phyloP scores from a whole-genome alignment of 257 asterid species.

The Schizonepeta tenuifolia region DNA sequence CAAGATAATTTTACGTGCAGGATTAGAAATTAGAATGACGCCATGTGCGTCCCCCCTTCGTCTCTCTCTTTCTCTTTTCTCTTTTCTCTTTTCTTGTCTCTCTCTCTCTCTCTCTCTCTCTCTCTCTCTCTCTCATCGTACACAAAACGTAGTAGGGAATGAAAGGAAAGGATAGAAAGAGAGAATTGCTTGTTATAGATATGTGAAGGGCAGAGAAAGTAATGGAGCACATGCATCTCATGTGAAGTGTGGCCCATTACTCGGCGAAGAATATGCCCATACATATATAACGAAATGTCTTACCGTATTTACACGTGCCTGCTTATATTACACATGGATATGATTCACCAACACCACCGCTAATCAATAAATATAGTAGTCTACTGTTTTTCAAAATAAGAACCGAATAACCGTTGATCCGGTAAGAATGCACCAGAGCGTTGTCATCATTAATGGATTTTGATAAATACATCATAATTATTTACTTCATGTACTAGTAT shows the following conservation, averaged over 20 bases:
- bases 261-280: conserved; percentile 13
- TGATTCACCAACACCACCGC: not conserved
- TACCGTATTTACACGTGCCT: not conserved
- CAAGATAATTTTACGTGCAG: not conserved
- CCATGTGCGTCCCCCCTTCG: not conserved
- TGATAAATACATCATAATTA: no score
- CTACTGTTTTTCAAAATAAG: no score
- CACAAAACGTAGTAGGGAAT: no score
- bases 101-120: conserved; percentile 5
- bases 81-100: no score
- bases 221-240: conserved; percentile 10
- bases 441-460: no score
- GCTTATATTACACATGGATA: not conserved
- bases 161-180: not conserved
- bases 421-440: no score
- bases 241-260: conserved; percentile 8
- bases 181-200: conserved; percentile 16
- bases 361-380: no score
- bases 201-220: not conserved
- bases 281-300: not conserved
- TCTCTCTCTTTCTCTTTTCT: no score
- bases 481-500: no score
- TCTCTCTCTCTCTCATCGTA: no score
- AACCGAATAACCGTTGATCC: no score
- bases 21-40: not conserved